Percentiles rank a stretch among this genome's conserved stretches.
Evolutionary conservation across 2,329 filamentous ascomycete species (phyloP).

Genomic region (Microcyclospora pomicola): DNA sequence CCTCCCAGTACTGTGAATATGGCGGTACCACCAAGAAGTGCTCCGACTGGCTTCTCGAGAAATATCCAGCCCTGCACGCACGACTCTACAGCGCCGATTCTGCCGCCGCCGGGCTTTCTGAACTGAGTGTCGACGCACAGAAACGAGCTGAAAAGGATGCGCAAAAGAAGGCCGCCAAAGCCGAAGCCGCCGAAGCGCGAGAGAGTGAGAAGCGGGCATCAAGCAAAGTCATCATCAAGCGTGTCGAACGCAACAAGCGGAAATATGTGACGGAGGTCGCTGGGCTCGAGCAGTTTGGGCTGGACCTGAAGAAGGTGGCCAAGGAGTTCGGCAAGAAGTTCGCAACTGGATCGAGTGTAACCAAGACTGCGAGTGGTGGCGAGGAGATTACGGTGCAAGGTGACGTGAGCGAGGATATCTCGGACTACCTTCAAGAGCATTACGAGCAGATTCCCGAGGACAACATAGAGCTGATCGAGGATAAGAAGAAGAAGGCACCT

Average conservation of each 20-base stretch:
- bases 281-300: slow-evolving; percentile 76
- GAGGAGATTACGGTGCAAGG: slow-evolving; percentile 98
- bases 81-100: slow-evolving; percentile 67
- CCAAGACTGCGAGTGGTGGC: slow-evolving; percentile 59
- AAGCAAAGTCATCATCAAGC: slow-evolving; percentile 79
- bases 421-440: slow-evolving; percentile 78
- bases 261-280: slow-evolving; percentile 92
- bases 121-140: slow-evolving; percentile 78
- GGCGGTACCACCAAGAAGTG: slow-evolving; percentile 94
- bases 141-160: slow-evolving; percentile 93
- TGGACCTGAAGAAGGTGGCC: slow-evolving; percentile 88
- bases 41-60: slow-evolving; percentile 80
- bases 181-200: slow-evolving; percentile 71
- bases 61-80: slow-evolving; percentile 59
- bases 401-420: slow-evolving; percentile 86
- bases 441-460: slow-evolving; percentile 86
- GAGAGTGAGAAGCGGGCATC: slow-evolving; percentile 70
- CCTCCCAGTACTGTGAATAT: slow-evolving; percentile 87
- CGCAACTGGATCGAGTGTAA: slow-evolving; percentile 83
- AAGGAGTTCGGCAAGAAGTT: slow-evolving; percentile 99
- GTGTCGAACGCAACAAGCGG: slow-evolving; percentile 94
- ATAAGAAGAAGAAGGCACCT: slow-evolving; percentile 73
- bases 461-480: slow-evolving; percentile 87
- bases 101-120: slow-evolving; percentile 68
- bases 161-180: slow-evolving; percentile 91